A percentile compares a stretch with the other conserved stretches of the same genome.
phyloP scores from a whole-genome alignment of 345 rosid species.

The Sonneratia alba region DNA sequence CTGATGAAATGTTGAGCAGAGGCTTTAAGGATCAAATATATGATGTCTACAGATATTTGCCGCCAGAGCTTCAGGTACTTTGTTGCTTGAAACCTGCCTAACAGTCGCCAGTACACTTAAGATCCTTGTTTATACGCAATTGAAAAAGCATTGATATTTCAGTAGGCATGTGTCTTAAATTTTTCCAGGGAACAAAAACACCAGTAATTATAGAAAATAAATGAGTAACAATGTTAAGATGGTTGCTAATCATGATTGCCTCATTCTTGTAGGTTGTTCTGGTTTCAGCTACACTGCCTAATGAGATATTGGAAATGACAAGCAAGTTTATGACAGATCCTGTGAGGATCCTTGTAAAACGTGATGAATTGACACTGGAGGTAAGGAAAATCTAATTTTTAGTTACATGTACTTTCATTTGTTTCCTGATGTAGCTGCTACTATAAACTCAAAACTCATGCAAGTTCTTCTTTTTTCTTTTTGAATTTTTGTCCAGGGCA shows the following conservation, averaged over 20 bases:
- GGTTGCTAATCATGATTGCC: not conserved
- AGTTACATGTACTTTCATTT: no score
- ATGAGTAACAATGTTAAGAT: not conserved
- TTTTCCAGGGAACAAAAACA: no score
- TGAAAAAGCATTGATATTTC: not conserved
- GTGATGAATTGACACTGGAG: constrained; percentile 97
- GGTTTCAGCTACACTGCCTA: constrained; percentile 95
- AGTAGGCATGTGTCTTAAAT: not conserved
- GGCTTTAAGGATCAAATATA: constrained; percentile 98
- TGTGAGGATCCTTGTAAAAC: constrained; percentile 88
- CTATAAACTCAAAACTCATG: not conserved
- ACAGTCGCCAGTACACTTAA: no score
- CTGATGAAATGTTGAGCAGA: constrained; percentile 99
- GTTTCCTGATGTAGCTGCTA: not conserved
- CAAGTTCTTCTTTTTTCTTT: constrained; percentile 2
- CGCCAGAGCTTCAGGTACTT: constrained; percentile 96
- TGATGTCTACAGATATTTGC: constrained; percentile 90
- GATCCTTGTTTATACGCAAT: not conserved
- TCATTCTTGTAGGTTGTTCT: constrained; percentile 54
- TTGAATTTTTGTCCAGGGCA: constrained; percentile 49
- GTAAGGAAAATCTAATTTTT: constrained; percentile 21
- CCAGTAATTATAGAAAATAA: no score
- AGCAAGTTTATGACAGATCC: constrained; percentile 95
- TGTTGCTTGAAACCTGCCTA: not conserved
- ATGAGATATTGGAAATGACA: constrained; percentile 94